Percentiles rank a stretch among this genome's conserved stretches.
These are phyloP conservation scores for Pseudogymnoascus sp. DNA, from an alignment of 2,329 filamentous ascomycete species.

Conservation along the genomic window DNA sequence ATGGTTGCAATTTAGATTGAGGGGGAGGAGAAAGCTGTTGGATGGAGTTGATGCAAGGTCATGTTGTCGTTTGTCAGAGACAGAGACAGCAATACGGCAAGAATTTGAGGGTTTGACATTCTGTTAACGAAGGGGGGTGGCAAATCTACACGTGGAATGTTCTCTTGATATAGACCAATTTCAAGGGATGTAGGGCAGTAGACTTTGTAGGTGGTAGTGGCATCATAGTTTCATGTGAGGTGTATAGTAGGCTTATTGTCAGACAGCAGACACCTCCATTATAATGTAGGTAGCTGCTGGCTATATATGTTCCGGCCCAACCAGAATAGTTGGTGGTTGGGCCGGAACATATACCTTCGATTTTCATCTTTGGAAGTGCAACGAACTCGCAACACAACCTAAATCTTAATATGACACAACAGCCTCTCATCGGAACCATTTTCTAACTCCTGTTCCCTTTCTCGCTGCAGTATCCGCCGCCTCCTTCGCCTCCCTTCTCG, in stretches of 20 bases:
- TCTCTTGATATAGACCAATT: neutral
- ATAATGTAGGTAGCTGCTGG: too few relatives aligned
- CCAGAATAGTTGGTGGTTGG: too few relatives aligned
- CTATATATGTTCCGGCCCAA: too few relatives aligned
- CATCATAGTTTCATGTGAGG: neutral
- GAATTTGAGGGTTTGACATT: neutral
- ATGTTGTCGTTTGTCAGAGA: neutral
- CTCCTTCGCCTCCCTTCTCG: conserved; percentile 15
- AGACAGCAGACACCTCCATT: too few relatives aligned
- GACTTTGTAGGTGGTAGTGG: neutral
- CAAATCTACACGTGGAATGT: neutral
- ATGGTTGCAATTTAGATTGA: neutral
- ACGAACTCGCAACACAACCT: neutral
- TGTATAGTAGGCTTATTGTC: neutral
- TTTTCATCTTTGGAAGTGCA: neutral
- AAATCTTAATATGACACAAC: neutral
- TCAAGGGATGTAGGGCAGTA: neutral
- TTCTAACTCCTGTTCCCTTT: neutral
- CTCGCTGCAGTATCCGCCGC: neutral
- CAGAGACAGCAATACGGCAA: neutral
- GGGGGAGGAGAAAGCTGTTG: neutral
- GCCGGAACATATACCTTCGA: neutral
- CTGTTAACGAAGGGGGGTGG: neutral
- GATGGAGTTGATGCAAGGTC: neutral
- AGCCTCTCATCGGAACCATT: conserved; percentile 1